phyloP scores from a whole-genome alignment of 768 basidiomycete genomes.

The Butyriboletus loyo region DNA sequence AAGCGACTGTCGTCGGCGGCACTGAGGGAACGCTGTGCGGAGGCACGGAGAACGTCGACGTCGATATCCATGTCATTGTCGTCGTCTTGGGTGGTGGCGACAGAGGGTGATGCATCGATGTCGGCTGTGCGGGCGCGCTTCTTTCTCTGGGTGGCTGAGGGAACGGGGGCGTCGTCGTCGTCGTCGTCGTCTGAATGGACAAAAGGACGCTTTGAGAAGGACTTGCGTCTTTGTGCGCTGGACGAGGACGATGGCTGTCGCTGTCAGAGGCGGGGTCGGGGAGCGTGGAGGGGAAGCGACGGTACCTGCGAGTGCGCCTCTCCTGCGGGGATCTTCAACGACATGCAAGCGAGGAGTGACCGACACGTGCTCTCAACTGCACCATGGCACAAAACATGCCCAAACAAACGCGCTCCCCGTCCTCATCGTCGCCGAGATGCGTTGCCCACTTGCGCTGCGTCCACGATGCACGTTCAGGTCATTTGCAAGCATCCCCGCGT shows the following conservation, averaged over 20 bases:
- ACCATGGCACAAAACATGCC: slow-evolving; percentile 7
- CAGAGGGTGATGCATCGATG: slow-evolving; percentile 24
- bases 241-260: slow-evolving; percentile 19
- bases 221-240: slow-evolving; percentile 15
- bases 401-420: slow-evolving; percentile 20
- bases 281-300: background rate
- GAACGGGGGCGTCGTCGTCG: slow-evolving; percentile 45
- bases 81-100: slow-evolving; percentile 39
- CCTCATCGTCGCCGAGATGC: slow-evolving; percentile 14
- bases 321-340: slow-evolving; percentile 10
- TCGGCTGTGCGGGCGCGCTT: slow-evolving; percentile 29
- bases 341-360: slow-evolving; percentile 7
- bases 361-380: slow-evolving; percentile 1
- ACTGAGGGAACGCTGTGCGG: slow-evolving; percentile 10
- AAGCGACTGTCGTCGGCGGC: slow-evolving; percentile 21
- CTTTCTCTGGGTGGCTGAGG: slow-evolving; percentile 43
- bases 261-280: slow-evolving; percentile 5
- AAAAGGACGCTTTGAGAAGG: slow-evolving; percentile 23
- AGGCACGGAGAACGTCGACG: slow-evolving; percentile 35
- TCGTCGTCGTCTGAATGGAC: slow-evolving; percentile 38
- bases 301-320: slow-evolving; percentile 22
- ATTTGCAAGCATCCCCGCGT: slow-evolving; percentile 9
- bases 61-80: slow-evolving; percentile 42
- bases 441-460: slow-evolving; percentile 6
- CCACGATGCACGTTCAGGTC: slow-evolving; percentile 6